Conservation (phyloP, 768 basidiomycete genomes). For the Xerocomus potaroensis region DNA sequence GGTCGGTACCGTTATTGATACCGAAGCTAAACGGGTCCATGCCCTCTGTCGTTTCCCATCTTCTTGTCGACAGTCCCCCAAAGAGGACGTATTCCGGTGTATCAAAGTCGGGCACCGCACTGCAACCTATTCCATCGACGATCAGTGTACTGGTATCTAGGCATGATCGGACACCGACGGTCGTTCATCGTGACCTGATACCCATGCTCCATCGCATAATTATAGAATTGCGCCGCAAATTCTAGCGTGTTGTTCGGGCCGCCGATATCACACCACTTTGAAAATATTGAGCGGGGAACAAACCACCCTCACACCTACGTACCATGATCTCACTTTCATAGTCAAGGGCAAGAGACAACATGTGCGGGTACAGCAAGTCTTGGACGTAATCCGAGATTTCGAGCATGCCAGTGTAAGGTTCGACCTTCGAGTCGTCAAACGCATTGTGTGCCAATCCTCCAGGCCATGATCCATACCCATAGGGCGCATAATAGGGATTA, state of each 20-base stretch:
- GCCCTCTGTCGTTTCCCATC: conserved; percentile 59
- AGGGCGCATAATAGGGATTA: conserved; percentile 48
- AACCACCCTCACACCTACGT: conserved; percentile 2
- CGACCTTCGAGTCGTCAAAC: conserved; percentile 41
- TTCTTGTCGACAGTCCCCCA: conserved; percentile 40
- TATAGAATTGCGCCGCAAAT: conserved; percentile 45
- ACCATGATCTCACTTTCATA: conserved; percentile 57
- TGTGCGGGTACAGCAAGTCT: conserved; percentile 49
- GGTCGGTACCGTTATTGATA: conserved; percentile 40
- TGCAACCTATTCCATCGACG: conserved; percentile 36
- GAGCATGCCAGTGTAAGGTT: conserved; percentile 51
- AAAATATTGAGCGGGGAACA: conserved; percentile 6
- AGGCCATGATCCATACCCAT: conserved; percentile 50
- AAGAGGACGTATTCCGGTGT: conserved; percentile 54
- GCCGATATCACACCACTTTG: conserved; percentile 56
- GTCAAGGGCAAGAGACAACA: conserved; percentile 43
- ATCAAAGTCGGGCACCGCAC: conserved; percentile 47
- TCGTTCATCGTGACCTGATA: conserved; percentile 47
- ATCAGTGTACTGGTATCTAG: neutral
- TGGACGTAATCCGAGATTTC: conserved; percentile 49
- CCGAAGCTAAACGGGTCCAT: conserved; percentile 55
- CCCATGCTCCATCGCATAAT: conserved; percentile 37
- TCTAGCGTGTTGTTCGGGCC: conserved; percentile 44
- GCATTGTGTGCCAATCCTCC: conserved; percentile 52
- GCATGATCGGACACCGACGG: conserved; percentile 22